Conservation (phyloP, 768 basidiomycete species). For the Kondoa malvinella region DNA sequence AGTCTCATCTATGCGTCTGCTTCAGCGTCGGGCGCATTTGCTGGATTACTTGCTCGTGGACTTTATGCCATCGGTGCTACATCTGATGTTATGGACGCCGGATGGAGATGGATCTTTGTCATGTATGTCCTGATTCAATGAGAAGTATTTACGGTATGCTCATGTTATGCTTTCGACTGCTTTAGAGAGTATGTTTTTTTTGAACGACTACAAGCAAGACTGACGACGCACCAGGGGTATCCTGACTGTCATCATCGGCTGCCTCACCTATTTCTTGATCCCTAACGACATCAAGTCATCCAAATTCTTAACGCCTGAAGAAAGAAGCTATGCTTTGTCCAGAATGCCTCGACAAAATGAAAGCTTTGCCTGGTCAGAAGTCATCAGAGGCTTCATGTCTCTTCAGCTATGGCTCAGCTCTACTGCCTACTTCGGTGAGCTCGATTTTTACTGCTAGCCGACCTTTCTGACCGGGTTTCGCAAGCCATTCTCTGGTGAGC, state of each 20-base stretch:
- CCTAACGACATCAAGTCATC: constrained; percentile 49
- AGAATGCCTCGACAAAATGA: background rate
- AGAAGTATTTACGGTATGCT: too few species aligned
- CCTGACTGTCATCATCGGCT: constrained; percentile 36
- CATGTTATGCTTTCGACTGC: too few species aligned
- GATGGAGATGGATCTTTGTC: too few species aligned
- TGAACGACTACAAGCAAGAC: too few species aligned
- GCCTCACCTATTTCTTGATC: constrained; percentile 37
- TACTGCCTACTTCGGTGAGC: background rate
- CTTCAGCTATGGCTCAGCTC: background rate
- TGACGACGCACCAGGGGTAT: too few species aligned
- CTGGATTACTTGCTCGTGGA: background rate
- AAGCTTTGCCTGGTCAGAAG: background rate
- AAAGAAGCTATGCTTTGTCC: background rate
- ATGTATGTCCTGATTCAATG: too few species aligned
- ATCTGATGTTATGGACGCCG: background rate
- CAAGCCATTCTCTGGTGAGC: too few species aligned
- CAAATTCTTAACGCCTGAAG: constrained; percentile 36
- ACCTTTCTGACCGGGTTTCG: too few species aligned
- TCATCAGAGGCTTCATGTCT: background rate
- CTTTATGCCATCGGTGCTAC: background rate
- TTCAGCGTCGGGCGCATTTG: background rate
- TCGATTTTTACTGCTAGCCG: too few species aligned
- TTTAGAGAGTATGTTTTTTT: too few species aligned
- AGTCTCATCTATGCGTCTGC: background rate